phyloP scores from a whole-genome alignment of 768 basidiomycete species.

The Agrocybe praecox region DNA sequence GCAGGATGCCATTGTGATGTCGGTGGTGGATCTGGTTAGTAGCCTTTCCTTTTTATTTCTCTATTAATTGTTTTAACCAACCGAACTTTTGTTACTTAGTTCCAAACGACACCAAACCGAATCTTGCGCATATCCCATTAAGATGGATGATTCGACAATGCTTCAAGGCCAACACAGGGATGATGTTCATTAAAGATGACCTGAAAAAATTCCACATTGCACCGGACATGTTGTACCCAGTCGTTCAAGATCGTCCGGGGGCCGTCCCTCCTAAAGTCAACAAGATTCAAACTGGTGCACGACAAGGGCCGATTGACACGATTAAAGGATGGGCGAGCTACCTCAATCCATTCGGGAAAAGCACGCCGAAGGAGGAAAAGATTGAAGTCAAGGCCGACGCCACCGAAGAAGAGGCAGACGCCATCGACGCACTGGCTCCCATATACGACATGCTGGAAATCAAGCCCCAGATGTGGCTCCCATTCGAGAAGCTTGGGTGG shows the following conservation, averaged over 20 bases:
- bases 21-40: constrained; percentile 7
- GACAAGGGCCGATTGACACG: background rate
- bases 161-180: constrained; percentile 6
- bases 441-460: constrained; percentile 5
- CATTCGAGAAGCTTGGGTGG: background rate
- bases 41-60: background rate
- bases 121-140: constrained; percentile 9
- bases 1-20: constrained; percentile 11
- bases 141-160: constrained; percentile 13
- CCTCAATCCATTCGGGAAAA: no score
- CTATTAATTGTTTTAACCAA: no score
- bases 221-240: constrained; percentile 4
- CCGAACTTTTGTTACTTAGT: background rate
- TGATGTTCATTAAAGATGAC: constrained; percentile 1
- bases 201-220: constrained; percentile 1
- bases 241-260: background rate
- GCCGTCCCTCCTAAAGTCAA: background rate
- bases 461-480: background rate
- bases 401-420: constrained; percentile 5
- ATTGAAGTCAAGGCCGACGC: background rate
- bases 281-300: background rate
- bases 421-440: constrained; percentile 3
- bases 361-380: background rate
- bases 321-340: background rate
- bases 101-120: constrained; percentile 3